Base-by-base conservation (phyloP, 73 alveolate species). In the Durusdinium trenchii region DNA sequence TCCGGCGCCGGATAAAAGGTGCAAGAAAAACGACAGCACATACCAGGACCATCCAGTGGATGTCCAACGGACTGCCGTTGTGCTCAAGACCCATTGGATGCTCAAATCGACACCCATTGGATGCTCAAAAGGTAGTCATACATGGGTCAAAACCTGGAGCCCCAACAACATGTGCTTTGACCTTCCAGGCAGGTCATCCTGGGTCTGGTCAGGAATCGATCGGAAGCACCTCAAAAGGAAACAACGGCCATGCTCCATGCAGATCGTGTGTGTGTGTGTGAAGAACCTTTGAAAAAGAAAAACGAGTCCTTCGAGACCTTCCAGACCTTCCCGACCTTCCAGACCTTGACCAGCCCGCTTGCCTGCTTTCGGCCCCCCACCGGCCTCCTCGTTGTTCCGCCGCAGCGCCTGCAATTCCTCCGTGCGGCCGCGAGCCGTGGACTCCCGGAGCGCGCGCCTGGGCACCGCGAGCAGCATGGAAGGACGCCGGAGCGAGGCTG, bases 371-470 rank as follows among this genome's bases (percentile, higher is more conserved):
- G 1, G 36, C 67, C 10, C 20, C 45, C 23, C 42, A n/a, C 35
- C 64, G 38, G 62, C 96, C 96, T 90, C 96, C 46, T 90, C 96
- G 61, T 71, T 90, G 71, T 86, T 90, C 61, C 96, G 50, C 40
- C 96, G 96, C 61, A 90, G 64, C 26, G 96, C 96, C 47, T 90
- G 96, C 86, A 90, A 52, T 51, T 90, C 96, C 40, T 90, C 96
- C 2, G 86, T 75, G 9, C 83, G 81, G 86, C 81, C 46, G 48
- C 96, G 96, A 1, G 96, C 87, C 14, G 86, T 64, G 61, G 87
- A 90, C 35, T 90, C 96, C 54, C 96, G 57, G 75, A 90, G 71
- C 35, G 86, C 62, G 52, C 96, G 96, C 96, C 96, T 90, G 23
- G 46, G 91, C n/a, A n/a, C n/a, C n/a, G n/a, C n/a, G n/a, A n/a